Evolutionary conservation across 441 rosid species (phyloP), one percentile per base, ranked within the genome.

Genomic region (Eugenia klotzschiana): DNA sequence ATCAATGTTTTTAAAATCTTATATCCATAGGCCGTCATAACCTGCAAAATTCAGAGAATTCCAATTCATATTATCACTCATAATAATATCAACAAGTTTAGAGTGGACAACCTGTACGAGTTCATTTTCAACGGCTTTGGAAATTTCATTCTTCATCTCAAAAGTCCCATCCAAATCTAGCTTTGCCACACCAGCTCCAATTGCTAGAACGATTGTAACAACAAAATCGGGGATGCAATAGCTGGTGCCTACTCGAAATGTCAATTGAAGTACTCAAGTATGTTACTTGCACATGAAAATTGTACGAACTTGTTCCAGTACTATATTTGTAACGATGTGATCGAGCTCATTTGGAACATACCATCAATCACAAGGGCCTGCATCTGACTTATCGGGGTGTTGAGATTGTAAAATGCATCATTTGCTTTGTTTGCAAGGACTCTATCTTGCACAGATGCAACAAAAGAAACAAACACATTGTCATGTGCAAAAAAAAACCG

Each of bases 391-490:
- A 87, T 88, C 3, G 92, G 85, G 88, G 92, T 92, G 87, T 94
- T 92, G 16, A 94, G 93, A 73, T 88, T 90, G 89, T 93, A 92
- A 79, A 90, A 93, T 3, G 98, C 95, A 46, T 46, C 14, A 46
- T 10, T 12, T 6, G 93, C 95, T 72, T 92, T 88, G 26, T 91
- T 84, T 49, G 90, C 92, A 50, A 91, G 51, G 26, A 91, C 92
- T 60, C 93, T 94, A 83, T 92, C 93, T 79, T 93, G 91, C 83
- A 94, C 80, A 0, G 95, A 94, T 8, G 97, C 95, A 64, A 94
- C 94, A 83, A 93, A 93, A 84, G 83, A 90, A n/a, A 92, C 95
- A 89, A 92, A 90, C 27, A 90, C 93, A 86, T 94, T 92, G 79
- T 93, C 96, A 94, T 93, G 89, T 29, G 41, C n/a, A 60, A 13